Conservation (phyloP, 2,329 filamentous ascomycete genomes). For the Hypomyces perniciosus region DNA sequence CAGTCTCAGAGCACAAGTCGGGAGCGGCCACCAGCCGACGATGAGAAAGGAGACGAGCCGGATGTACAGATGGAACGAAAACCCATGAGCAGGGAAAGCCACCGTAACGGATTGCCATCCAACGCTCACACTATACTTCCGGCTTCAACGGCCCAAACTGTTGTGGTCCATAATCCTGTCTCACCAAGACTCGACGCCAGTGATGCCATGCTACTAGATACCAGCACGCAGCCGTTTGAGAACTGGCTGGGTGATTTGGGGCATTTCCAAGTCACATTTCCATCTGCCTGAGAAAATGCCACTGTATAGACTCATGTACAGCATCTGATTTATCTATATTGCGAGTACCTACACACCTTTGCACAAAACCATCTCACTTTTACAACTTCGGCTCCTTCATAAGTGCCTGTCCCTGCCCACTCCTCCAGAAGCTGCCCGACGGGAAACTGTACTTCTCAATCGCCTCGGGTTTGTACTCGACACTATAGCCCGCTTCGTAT, state of each 20-base stretch:
- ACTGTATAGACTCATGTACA: background rate
- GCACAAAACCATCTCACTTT: background rate
- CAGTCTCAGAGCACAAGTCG: background rate
- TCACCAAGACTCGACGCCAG: background rate
- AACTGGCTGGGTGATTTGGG: constrained; percentile 12
- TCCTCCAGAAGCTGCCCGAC: constrained; percentile 12
- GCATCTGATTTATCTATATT: background rate
- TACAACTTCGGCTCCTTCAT: constrained; percentile 12
- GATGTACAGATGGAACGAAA: background rate
- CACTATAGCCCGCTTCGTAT: constrained; percentile 12
- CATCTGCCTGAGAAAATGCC: constrained; percentile 7
- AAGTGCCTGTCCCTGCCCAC: constrained; percentile 12
- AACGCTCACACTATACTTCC: background rate
- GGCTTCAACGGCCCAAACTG: background rate
- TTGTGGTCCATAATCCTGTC: background rate
- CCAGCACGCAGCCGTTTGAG: constrained; percentile 9
- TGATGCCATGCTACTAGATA: background rate
- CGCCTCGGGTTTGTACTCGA: constrained; percentile 11
- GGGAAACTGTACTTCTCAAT: constrained; percentile 11
- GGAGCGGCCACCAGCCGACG: background rate
- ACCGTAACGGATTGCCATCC: background rate
- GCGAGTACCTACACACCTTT: background rate
- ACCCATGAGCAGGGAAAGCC: background rate
- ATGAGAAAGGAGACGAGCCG: background rate
- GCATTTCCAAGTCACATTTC: constrained; percentile 9